Conservation (phyloP, 2,329 filamentous ascomycete species). For the Curvularia verruculosa region DNA sequence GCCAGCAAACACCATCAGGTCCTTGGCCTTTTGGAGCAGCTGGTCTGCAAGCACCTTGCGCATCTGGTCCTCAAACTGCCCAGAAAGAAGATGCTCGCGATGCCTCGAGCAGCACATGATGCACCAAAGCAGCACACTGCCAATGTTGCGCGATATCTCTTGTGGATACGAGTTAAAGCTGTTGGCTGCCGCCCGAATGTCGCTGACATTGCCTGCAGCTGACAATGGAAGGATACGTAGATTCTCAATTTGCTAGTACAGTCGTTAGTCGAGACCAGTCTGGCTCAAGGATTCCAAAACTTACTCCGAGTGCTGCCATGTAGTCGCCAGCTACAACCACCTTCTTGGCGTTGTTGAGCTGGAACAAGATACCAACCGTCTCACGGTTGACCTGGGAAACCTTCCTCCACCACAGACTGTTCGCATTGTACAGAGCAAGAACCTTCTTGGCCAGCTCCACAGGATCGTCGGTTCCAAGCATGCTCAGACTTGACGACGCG, state of each 20-base stretch:
- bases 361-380: slow-evolving; percentile 64
- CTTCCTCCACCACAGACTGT: slow-evolving; percentile 65
- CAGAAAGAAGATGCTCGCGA: slow-evolving; percentile 67
- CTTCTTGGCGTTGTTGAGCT: slow-evolving; percentile 66
- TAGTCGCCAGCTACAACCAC: slow-evolving; percentile 65
- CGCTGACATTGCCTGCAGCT: slow-evolving; percentile 74
- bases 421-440: slow-evolving; percentile 65
- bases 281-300: slow-evolving; percentile 39
- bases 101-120: slow-evolving; percentile 84
- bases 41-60: slow-evolving; percentile 64
- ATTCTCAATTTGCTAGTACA: slow-evolving; percentile 69
- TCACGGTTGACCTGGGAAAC: slow-evolving; percentile 65
- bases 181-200: slow-evolving; percentile 79
- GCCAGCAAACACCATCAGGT: slow-evolving; percentile 92
- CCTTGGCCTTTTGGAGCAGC: slow-evolving; percentile 80
- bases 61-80: slow-evolving; percentile 73
- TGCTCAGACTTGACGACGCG: slow-evolving; percentile 60
- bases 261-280: neutral
- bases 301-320: slow-evolving; percentile 68
- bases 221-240: slow-evolving; percentile 82
- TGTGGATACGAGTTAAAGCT: slow-evolving; percentile 80
- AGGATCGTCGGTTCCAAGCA: slow-evolving; percentile 72
- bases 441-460: slow-evolving; percentile 68
- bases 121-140: slow-evolving; percentile 91
- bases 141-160: slow-evolving; percentile 85